Evolutionary conservation across 805 yeast species (phyloP), one percentile per base, ranked within the genome.

Genomic region (Wickerhamomyces sydowiorum): DNA sequence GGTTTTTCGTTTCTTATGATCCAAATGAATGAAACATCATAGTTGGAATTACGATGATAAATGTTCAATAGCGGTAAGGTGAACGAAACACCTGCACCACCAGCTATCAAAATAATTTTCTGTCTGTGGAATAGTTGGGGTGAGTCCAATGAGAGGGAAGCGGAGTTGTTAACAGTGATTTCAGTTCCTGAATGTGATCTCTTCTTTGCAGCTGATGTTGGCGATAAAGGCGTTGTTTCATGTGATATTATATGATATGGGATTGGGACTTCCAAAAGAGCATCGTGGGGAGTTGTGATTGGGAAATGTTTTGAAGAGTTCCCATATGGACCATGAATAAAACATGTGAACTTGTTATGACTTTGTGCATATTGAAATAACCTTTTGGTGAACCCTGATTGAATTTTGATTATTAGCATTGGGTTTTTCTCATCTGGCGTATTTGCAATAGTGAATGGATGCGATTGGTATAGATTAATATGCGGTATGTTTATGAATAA

Each of bases 261-360:
- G 30, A 12, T 17, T 17, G 30, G 21, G 4, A 21, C 12, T 13
- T 32, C 35, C 7, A 20, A 20, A 3, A 12, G 7, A 19, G 23
- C 19, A 20, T 25, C 5, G 5, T 19, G 35, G 12, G n/a, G n/a
- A 7, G 19, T 13, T 18, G 23, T 8, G 22, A 2, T 25, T 23
- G 56, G 56, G 1, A 57, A 38, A 20, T 49, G 47, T 2, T 21
- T 28, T 19, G 43, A 44, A 0, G 59, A 51, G 4, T 41, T 31
- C 3, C 61, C 61, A 38, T 54, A 57, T 5, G 61, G 60, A 12
- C 60, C 61, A 46, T 56, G 49, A n/a, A 57, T 38, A 14, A 55
- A 27, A 33, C 60, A 53, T 1, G 44, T 45, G 25, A 49, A 49
- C 12, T 10, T 41, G 34, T 7, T 14, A 7, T 15, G 24, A 39